These are phyloP conservation scores for Rutstroemia sydowiana DNA, from an alignment of 2,329 filamentous ascomycete species.

Conservation along the genomic window DNA sequence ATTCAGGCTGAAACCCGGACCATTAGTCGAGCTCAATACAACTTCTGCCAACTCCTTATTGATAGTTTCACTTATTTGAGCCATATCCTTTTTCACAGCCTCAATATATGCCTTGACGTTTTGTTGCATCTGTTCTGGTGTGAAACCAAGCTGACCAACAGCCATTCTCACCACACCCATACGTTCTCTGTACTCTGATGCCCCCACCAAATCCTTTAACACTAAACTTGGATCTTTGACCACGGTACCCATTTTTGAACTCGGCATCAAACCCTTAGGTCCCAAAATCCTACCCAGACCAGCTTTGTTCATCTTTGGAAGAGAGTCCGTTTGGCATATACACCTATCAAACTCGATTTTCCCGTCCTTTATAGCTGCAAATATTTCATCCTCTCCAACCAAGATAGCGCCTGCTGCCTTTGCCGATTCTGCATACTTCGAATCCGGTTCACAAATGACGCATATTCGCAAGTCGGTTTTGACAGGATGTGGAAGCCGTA, in stretches of 20 bases:
- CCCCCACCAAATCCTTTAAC: slow-evolving; percentile 76
- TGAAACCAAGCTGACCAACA: slow-evolving; percentile 85
- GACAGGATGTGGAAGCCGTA: slow-evolving; percentile 83
- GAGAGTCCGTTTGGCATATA: slow-evolving; percentile 74
- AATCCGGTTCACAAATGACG: slow-evolving; percentile 82
- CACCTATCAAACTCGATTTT: slow-evolving; percentile 82
- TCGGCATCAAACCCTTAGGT: slow-evolving; percentile 89
- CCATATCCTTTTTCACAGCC: slow-evolving; percentile 71
- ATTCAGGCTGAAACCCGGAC: slow-evolving; percentile 79
- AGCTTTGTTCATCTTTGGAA: slow-evolving; percentile 74
- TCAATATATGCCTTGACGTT: slow-evolving; percentile 76
- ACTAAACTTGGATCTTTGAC: slow-evolving; percentile 69
- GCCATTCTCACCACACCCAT: slow-evolving; percentile 78
- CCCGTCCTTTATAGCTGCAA: slow-evolving; percentile 64
- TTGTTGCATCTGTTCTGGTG: slow-evolving; percentile 74
- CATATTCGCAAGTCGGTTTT: slow-evolving; percentile 83
- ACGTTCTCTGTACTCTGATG: slow-evolving; percentile 79
- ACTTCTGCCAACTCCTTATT: slow-evolving; percentile 67
- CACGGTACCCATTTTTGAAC: slow-evolving; percentile 78
- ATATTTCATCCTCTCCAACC: slow-evolving; percentile 80
- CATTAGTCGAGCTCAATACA: slow-evolving; percentile 80
- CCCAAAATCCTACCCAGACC: slow-evolving; percentile 75
- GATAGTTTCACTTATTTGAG: slow-evolving; percentile 53
- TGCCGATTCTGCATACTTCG: slow-evolving; percentile 66
- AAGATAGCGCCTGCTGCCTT: slow-evolving; percentile 69